These are phyloP conservation scores for Alopecurus myosuroides DNA, from an alignment of 176 grass and related monocot genomes.

Conservation along the genomic window DNA sequence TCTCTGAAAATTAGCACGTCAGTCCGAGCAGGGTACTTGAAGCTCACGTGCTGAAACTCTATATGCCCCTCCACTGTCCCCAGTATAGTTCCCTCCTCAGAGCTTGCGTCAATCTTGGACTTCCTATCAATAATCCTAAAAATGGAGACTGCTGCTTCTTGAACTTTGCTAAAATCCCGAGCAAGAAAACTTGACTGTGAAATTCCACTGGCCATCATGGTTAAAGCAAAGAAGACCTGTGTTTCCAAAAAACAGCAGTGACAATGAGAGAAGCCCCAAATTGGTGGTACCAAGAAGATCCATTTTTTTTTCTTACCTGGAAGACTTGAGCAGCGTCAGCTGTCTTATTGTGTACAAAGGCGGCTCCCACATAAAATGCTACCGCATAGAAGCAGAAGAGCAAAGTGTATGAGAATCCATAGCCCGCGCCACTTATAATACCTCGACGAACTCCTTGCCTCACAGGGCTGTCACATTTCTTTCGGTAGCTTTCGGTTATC, in stretches of 20 bases:
- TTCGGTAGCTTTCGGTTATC: conserved; percentile 45
- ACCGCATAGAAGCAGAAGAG: conserved; percentile 64
- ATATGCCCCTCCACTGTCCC: conserved; percentile 42
- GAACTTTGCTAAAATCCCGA: conserved; percentile 54
- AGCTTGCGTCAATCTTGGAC: conserved; percentile 71
- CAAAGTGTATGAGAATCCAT: conserved; percentile 49
- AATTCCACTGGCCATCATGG: conserved; percentile 57
- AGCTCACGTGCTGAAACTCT: conserved; percentile 56
- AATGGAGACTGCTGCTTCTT: conserved; percentile 58
- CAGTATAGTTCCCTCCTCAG: conserved; percentile 33
- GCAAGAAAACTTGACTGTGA: conserved; percentile 55
- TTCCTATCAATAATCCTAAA: conserved; percentile 61
- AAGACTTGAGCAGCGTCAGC: conserved; percentile 60
- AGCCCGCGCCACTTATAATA: conserved; percentile 61
- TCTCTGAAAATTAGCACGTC: conserved; percentile 71
- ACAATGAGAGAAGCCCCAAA: neutral
- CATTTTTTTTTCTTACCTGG: conserved; percentile 28
- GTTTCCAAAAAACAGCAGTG: conserved; percentile 13
- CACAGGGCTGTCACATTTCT: conserved; percentile 54
- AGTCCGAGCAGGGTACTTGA: conserved; percentile 57
- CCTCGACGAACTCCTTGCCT: conserved; percentile 50
- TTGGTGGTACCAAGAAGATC: neutral
- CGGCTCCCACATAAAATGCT: conserved; percentile 62
- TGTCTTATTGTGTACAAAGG: conserved; percentile 40
- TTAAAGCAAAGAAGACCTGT: conserved; percentile 74